Conservation (phyloP, 2,329 filamentous ascomycete genomes). For the Alternaria consortialis region DNA sequence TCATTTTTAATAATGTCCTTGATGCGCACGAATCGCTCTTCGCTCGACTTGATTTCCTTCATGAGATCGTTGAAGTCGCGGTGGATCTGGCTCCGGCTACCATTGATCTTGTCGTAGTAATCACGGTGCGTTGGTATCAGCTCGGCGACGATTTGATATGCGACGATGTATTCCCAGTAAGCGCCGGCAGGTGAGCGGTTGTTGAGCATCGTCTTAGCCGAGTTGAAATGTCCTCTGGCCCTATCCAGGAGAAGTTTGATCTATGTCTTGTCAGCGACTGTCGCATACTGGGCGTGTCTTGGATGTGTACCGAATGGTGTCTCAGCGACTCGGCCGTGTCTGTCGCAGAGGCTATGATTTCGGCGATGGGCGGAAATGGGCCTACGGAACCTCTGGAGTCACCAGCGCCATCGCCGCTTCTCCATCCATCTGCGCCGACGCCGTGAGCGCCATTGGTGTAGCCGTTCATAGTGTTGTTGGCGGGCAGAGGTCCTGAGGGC, state of each 20-base stretch:
- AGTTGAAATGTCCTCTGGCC: slow-evolving; percentile 54
- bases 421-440: slow-evolving; percentile 33
- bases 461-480: slow-evolving; percentile 43
- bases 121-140: slow-evolving; percentile 79
- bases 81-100: slow-evolving; percentile 60
- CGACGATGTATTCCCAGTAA: slow-evolving; percentile 83
- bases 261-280: slow-evolving; percentile 38
- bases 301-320: slow-evolving; percentile 37
- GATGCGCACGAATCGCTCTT: slow-evolving; percentile 57
- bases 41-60: slow-evolving; percentile 46
- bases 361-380: slow-evolving; percentile 53
- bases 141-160: slow-evolving; percentile 80
- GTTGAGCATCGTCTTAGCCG: slow-evolving; percentile 63
- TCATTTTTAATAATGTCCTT: slow-evolving; percentile 62
- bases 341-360: slow-evolving; percentile 53
- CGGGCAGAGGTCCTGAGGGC: slow-evolving; percentile 34
- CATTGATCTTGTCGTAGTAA: slow-evolving; percentile 69
- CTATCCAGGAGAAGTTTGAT: slow-evolving; percentile 52
- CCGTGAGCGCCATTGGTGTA: slow-evolving; percentile 34
- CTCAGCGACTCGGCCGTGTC: slow-evolving; percentile 45
- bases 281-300: not conserved
- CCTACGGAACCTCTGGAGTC: slow-evolving; percentile 32
- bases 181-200: slow-evolving; percentile 70
- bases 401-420: slow-evolving; percentile 36
- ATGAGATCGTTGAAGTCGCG: slow-evolving; percentile 54